A percentile compares a stretch with the other conserved stretches of the same genome.
phyloP scores from a whole-genome alignment of 2,329 filamentous ascomycete genomes.

The Cytospora schulzeri region DNA sequence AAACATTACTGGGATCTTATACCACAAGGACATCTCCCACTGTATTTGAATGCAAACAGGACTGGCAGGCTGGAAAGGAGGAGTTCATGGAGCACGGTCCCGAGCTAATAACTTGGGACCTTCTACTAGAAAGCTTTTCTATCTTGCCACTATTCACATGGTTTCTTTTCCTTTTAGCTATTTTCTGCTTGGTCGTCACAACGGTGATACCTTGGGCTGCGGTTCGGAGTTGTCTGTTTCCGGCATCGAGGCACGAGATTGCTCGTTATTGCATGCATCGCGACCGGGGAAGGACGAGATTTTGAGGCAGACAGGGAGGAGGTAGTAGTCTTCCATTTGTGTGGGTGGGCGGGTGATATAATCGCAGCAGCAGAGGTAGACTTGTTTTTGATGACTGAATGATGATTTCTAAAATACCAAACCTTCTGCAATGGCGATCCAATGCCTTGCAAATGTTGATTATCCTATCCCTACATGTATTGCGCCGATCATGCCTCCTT shows the following conservation, averaged over 20 bases:
- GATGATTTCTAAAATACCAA: slow-evolving; percentile 18
- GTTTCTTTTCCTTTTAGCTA: slow-evolving; percentile 10
- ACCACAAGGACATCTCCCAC: not conserved
- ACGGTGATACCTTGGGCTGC: not conserved
- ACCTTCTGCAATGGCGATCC: not conserved
- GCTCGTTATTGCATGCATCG: slow-evolving; percentile 20
- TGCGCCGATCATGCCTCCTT: not conserved
- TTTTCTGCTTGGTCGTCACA: slow-evolving; percentile 12
- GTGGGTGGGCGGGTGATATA: slow-evolving; percentile 4
- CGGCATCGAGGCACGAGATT: slow-evolving; percentile 12
- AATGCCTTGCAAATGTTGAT: not conserved
- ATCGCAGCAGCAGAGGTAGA: slow-evolving; percentile 17
- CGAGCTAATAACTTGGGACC: not conserved
- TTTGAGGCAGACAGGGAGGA: not conserved
- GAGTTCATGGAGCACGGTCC: slow-evolving; percentile 15
- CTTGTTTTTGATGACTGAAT: slow-evolving; percentile 15
- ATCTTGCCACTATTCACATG: slow-evolving; percentile 2
- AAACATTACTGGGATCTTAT: not conserved
- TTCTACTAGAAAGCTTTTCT: not conserved
- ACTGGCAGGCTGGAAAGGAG: slow-evolving; percentile 10
- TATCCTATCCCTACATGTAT: not conserved
- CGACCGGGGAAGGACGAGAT: not conserved
- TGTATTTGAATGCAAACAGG: slow-evolving; percentile 11
- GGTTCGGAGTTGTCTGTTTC: slow-evolving; percentile 8
- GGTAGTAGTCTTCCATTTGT: slow-evolving; percentile 6